Conservation (phyloP, 78 protist species). For the Anaeramoeba ignava region DNA sequence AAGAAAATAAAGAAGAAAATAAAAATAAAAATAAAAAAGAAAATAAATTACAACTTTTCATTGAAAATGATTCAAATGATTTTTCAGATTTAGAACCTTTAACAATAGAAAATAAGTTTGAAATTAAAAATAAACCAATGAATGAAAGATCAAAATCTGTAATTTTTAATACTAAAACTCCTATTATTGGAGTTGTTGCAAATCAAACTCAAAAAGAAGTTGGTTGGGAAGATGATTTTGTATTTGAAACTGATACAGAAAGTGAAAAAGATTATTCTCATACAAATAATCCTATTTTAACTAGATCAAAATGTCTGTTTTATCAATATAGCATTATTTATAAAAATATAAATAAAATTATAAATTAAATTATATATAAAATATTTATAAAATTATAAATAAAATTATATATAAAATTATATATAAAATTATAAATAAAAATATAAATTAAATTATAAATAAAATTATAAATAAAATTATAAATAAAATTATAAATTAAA, state of each 20-base stretch:
- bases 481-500: too few species aligned
- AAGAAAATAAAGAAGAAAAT: background rate
- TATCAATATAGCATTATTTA: background rate
- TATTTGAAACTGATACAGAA: background rate
- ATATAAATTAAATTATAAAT: too few species aligned
- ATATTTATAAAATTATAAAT: slow-evolving; percentile 1
- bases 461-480: too few species aligned
- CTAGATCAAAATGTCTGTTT: background rate
- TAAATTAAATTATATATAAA: background rate
- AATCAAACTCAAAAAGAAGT: background rate
- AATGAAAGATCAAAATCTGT: background rate
- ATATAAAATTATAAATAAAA: slow-evolving; percentile 2
- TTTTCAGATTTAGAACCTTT: background rate
- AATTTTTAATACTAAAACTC: background rate
- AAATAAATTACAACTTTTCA: background rate
- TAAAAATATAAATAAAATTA: background rate
- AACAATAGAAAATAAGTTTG: background rate
- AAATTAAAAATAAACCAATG: background rate
- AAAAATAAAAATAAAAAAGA: background rate
- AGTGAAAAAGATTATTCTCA: background rate
- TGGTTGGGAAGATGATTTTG: background rate
- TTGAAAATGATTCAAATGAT: background rate
- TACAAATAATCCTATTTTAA: background rate
- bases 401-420: background rate
- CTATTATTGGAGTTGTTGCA: background rate